These are phyloP conservation scores for Nemania abortiva DNA, from an alignment of 2,329 filamentous ascomycete genomes.

Conservation along the genomic window DNA sequence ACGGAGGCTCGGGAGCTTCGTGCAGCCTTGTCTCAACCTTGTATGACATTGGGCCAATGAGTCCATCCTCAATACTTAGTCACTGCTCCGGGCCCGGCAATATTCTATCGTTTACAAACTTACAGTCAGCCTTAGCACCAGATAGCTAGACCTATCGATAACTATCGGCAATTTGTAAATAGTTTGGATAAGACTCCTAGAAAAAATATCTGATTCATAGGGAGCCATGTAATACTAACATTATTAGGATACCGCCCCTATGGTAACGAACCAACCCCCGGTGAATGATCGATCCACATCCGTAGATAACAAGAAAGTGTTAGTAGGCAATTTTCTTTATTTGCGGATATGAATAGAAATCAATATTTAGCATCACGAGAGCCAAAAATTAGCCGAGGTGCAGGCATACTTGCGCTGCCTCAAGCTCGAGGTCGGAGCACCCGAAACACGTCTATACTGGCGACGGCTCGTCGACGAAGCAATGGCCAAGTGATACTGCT, in stretches of 20 bases:
- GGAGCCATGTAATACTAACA: neutral
- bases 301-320: neutral
- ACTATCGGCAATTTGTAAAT: neutral
- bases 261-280: neutral
- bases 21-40: neutral
- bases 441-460: too few relatives aligned
- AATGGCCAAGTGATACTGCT: neutral
- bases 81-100: neutral
- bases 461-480: too few relatives aligned
- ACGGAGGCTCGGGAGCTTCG: too few relatives aligned
- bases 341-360: neutral
- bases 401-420: too few relatives aligned
- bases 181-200: neutral
- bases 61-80: neutral
- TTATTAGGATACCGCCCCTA: neutral
- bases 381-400: neutral
- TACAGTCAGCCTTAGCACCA: too few relatives aligned
- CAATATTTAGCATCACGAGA: neutral
- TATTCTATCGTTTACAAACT: neutral
- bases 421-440: too few relatives aligned
- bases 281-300: neutral
- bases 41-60: neutral
- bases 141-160: too few relatives aligned
- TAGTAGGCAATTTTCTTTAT: neutral
- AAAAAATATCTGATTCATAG: neutral